phyloP scores from a whole-genome alignment of 1,139 yeast genomes.

The Hyphopichia buzzinii region DNA sequence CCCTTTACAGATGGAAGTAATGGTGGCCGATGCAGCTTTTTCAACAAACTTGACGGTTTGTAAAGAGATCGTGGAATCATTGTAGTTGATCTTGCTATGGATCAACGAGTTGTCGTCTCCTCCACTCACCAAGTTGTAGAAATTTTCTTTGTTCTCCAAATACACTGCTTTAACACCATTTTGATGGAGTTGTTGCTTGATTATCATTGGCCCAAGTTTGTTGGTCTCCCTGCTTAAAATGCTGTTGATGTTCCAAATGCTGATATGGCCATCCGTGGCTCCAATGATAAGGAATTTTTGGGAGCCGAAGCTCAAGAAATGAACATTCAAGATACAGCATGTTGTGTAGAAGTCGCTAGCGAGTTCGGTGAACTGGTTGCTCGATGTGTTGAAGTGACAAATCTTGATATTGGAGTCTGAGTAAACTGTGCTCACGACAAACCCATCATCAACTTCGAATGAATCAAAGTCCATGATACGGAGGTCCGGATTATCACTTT shows the following conservation, averaged over 20 bases:
- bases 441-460: constrained; percentile 36
- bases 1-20: constrained; percentile 57
- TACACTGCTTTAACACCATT: constrained; percentile 67
- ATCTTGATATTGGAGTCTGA: constrained; percentile 78
- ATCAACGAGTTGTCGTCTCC: constrained; percentile 89
- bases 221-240: not conserved
- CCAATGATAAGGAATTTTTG: constrained; percentile 48
- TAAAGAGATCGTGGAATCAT: constrained; percentile 3
- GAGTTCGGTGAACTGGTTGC: constrained; percentile 40
- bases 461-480: constrained; percentile 83
- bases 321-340: constrained; percentile 71
- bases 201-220: constrained; percentile 23
- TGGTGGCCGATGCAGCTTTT: constrained; percentile 82
- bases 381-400: constrained; percentile 49
- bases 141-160: constrained; percentile 14
- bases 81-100: constrained; percentile 36
- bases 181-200: constrained; percentile 67
- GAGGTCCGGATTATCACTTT: constrained; percentile 67
- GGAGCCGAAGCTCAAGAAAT: constrained; percentile 35
- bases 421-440: constrained; percentile 66
- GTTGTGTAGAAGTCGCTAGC: constrained; percentile 57
- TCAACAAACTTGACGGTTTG: constrained; percentile 31
- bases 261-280: constrained; percentile 81
- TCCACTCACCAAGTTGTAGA: constrained; percentile 58
- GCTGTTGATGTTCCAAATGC: constrained; percentile 54